Evolutionary conservation across 2,329 filamentous ascomycete genomes (phyloP), one percentile per base, ranked within the genome.

Genomic region (Phialophora verrucosa): DNA sequence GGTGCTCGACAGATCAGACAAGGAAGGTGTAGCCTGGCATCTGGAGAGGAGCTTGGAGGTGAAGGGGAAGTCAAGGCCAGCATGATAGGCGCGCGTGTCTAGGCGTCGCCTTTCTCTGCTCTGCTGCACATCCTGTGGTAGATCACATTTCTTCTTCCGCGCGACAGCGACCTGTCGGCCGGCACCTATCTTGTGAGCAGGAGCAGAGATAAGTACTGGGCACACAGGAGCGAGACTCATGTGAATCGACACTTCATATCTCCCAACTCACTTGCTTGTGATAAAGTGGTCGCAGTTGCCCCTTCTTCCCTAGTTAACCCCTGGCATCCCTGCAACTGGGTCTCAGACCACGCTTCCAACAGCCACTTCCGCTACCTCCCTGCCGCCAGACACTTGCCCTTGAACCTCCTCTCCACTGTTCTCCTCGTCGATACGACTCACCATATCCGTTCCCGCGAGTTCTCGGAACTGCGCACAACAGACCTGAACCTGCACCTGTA

Each of bases 281-380:
- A 61, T 61, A 61, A 61, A 61, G 59, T 61, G 59, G 59, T 61
- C 31, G 59, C 47, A 61, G 59, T 54, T 50, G 31, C 49, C 38
- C 59, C 49, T 31, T 49, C 59, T 59, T 38, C 25, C 10, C 53
- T 29, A 31, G 29, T 4, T 1, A 20, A 61, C 47, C 63, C 58
- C 35, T 54, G 56, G 50, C 35, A 55, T 49, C 51, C 29, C 35
- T 29, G 20, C 58, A 63, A 66, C 64, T 66, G 60, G 64, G 64
- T 66, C 63, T 61, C 63, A 64, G 54, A 59, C 59, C 27, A 35
- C 51, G 50, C 32, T 31, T 49, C 31, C 50, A 44, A 44, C 51
- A 56, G 50, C 60, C 60, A 56, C 35, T 56, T 38, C 54, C 44
- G 35, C 50, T 25, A 44, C 29, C 54, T 55, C 49, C 32, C 49